These are phyloP conservation scores for Lantana camara DNA, from an alignment of 257 asterid genomes.

Conservation along the genomic window DNA sequence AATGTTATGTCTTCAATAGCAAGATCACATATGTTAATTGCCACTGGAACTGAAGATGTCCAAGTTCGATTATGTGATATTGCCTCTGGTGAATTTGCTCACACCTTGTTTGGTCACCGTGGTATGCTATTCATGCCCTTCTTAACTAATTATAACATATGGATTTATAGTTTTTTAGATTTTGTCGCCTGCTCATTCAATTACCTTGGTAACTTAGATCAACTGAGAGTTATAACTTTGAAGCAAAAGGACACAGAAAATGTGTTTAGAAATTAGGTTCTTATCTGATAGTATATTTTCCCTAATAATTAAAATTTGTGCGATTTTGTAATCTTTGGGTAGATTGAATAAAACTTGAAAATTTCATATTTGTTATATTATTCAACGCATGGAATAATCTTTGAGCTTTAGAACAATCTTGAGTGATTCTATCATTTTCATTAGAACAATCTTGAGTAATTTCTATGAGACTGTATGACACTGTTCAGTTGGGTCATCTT, in stretches of 20 bases:
- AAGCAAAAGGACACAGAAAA: background rate
- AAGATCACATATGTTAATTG: slow-evolving; percentile 90
- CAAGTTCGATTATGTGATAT: slow-evolving; percentile 99
- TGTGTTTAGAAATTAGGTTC: background rate
- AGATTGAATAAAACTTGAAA: background rate
- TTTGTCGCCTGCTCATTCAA: background rate
- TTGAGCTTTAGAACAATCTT: too few species aligned
- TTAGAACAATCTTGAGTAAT: too few species aligned
- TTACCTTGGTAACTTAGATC: background rate
- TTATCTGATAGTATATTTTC: background rate
- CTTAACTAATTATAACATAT: slow-evolving; percentile 1
- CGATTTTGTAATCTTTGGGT: background rate
- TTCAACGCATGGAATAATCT: background rate
- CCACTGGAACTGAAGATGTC: slow-evolving; percentile 97
- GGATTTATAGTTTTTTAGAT: background rate
- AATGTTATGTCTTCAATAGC: slow-evolving; percentile 90
- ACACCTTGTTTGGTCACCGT: slow-evolving; percentile 98
- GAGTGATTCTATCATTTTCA: too few species aligned
- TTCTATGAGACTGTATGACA: too few species aligned
- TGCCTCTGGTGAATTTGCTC: slow-evolving; percentile 95
- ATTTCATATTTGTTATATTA: too few species aligned
- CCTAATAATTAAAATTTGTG: background rate
- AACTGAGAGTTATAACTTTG: background rate
- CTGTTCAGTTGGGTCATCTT: too few species aligned
- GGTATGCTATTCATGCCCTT: slow-evolving; percentile 55